Base-by-base conservation (phyloP, 208 protist species). In the Acanthamoeba culbertsoni region DNA sequence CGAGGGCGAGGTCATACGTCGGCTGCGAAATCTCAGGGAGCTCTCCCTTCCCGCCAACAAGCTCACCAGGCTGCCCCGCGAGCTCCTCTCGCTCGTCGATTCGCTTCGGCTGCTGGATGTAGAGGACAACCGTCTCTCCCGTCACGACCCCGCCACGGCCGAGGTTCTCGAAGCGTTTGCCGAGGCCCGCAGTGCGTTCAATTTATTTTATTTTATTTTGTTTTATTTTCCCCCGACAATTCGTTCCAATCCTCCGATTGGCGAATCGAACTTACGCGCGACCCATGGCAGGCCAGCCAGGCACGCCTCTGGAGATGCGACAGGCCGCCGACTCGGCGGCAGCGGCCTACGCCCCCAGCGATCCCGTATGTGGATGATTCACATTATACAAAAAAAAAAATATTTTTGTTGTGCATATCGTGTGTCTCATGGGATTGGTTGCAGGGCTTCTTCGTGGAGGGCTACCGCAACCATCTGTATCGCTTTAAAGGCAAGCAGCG, bases 121-220 rank as follows among this genome's bases (percentile, higher is more conserved):
- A 14, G 79, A 88, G 53, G 51, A 88, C 79, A 88, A 88, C 79
- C 45, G 53, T 31, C 62, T 88, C 53, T 88, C 53, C n/a, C 46
- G 62, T 59, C 45, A 40, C 40, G 68, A 79, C 42, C 7, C 48
- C 68, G 7, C 33, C 37, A 79, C 68, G 23, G 26, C 33, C 18
- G 68, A 79, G 42, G 37, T 79, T 40, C 68, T 79, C 42, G 10
- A 33, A 33, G 37, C 68, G 16, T 79, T 79, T 26, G 28, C 68
- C 68, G 48, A 79, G 42, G 68, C 68, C 18, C 3, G 68, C 1
- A 79, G 68, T 79, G 26, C 68, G 59, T 8, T 68, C n/a, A 1
- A 6, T 6, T 31, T 14, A 8, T 68, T 10, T 2, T 37, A 8
- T 79, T 40, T 4, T 18, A 28, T 18, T 48, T 48, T 48, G 1